Evolutionary conservation across 371 early-diverging fungal species (phyloP).

Genomic region (Sporodiniella umbellata): DNA sequence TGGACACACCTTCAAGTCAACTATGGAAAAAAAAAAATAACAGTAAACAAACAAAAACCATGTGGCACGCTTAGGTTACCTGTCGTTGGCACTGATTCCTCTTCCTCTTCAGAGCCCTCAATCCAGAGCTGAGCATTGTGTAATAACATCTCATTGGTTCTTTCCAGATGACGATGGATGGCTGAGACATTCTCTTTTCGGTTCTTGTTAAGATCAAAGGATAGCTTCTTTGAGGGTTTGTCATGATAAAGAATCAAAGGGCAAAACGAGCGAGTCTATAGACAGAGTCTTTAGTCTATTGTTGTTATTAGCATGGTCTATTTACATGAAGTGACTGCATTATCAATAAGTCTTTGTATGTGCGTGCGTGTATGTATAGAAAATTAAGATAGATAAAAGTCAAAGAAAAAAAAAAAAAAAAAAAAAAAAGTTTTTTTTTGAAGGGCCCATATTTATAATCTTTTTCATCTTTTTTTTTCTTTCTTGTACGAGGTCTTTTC

Average conservation of each 20-base stretch:
- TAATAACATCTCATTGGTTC: constrained; percentile 36
- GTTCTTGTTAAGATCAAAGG: constrained; percentile 8
- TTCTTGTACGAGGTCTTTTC: background rate
- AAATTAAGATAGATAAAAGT: too few species aligned
- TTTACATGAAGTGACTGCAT: too few species aligned
- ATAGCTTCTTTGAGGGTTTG: constrained; percentile 12
- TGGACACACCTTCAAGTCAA: constrained; percentile 20
- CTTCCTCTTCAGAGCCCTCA: constrained; percentile 8
- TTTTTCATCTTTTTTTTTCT: background rate
- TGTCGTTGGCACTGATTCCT: constrained; percentile 1
- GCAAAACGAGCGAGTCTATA: constrained; percentile 15
- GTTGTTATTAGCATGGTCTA: too few species aligned
- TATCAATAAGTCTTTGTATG: too few species aligned
- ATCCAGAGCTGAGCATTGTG: constrained; percentile 43
- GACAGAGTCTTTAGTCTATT: too few species aligned
- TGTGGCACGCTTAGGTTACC: background rate
- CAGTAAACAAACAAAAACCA: too few species aligned
- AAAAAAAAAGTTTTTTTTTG: background rate
- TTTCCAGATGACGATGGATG: constrained; percentile 39
- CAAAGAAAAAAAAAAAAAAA: background rate
- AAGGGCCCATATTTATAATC: background rate
- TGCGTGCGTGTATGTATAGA: too few species aligned
- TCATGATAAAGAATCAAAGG: constrained; percentile 25
- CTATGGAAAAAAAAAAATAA: background rate
- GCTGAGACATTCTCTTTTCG: constrained; percentile 16